Percentiles rank a stretch among this genome's conserved stretches.
Evolutionary conservation across 2,329 filamentous ascomycete species (phyloP).

Genomic region (Davidsoniella virescens): DNA sequence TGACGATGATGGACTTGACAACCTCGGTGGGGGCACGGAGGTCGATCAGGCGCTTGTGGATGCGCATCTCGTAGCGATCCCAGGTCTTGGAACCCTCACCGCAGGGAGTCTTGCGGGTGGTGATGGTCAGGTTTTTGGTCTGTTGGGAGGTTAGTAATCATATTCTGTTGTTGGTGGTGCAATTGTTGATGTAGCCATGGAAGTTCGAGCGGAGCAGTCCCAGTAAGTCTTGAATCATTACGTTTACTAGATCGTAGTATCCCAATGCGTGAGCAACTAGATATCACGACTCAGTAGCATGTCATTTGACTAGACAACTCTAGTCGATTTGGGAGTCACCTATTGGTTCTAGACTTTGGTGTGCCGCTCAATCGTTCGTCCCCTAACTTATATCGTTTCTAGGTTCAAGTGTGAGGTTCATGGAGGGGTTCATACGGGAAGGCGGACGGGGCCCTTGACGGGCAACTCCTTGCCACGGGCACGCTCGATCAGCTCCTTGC

Average conservation of each 20-base stretch:
- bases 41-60: constrained; percentile 97
- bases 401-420: not conserved
- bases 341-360: too few species aligned
- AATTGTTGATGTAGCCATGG: too few species aligned
- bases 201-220: too few species aligned
- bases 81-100: constrained; percentile 99
- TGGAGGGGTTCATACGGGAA: constrained; percentile 24
- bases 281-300: too few species aligned
- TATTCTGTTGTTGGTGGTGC: not conserved
- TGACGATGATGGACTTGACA: constrained; percentile 93
- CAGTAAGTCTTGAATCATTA: too few species aligned
- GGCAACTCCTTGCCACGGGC: constrained; percentile 96
- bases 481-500: constrained; percentile 94
- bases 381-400: not conserved
- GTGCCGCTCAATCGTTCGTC: too few species aligned
- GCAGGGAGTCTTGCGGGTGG: constrained; percentile 96
- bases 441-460: constrained; percentile 95
- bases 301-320: too few species aligned
- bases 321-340: too few species aligned
- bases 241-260: too few species aligned
- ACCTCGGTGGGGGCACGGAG: constrained; percentile 95
- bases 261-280: too few species aligned
- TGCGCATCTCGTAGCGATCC: constrained; percentile 98
- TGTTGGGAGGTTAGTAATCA: constrained; percentile 22
- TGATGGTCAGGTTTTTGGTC: constrained; percentile 92